phyloP scores from a whole-genome alignment of 163 green algal genomes.

The Volvox carteri region DNA sequence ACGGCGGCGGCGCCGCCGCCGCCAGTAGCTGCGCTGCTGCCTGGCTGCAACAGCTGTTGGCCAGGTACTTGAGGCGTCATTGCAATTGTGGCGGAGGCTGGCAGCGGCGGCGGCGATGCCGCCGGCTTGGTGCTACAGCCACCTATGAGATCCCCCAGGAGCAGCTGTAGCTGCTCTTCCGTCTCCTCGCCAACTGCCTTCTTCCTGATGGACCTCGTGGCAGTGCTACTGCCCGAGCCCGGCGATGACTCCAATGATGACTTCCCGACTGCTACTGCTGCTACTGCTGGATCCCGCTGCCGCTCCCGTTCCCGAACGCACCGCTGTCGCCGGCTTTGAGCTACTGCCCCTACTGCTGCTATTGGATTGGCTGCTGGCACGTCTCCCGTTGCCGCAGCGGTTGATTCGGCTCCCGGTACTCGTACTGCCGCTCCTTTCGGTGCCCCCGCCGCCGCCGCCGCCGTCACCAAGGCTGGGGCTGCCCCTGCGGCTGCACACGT shows the following conservation, averaged over 20 bases:
- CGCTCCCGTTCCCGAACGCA: background rate
- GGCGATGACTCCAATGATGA: no score
- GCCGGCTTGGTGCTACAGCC: no score
- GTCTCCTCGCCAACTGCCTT: slow-evolving; percentile 44
- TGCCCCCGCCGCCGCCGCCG: no score
- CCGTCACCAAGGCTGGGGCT: background rate
- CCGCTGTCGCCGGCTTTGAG: background rate
- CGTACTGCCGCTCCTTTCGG: no score
- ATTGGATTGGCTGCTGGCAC: no score
- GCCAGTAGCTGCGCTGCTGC: background rate
- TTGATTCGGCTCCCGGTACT: no score
- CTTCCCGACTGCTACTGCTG: background rate
- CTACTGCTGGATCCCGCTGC: background rate
- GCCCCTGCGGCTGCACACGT: no score
- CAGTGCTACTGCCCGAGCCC: background rate
- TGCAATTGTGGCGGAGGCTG: no score
- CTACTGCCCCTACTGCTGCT: no score
- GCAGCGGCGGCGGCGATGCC: background rate
- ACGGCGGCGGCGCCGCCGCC: background rate
- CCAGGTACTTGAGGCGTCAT: no score
- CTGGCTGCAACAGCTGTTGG: background rate
- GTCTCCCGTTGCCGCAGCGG: no score
- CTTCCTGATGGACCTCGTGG: background rate
- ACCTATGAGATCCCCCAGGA: slow-evolving; percentile 20
- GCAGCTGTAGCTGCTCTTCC: slow-evolving; percentile 44